phyloP scores from a whole-genome alignment of 768 basidiomycete species.

The Boletellus emodensis region DNA sequence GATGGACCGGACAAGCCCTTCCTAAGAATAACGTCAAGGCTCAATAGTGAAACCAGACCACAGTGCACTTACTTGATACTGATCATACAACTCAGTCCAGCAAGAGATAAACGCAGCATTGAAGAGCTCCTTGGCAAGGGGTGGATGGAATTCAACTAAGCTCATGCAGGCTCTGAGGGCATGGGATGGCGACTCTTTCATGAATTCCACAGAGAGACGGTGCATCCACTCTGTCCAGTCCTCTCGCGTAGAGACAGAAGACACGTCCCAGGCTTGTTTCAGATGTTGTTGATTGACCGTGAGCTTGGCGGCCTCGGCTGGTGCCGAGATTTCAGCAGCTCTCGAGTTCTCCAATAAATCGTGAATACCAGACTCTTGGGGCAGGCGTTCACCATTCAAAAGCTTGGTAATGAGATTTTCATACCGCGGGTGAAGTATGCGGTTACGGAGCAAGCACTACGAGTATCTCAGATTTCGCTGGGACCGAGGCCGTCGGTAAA shows the following conservation, averaged over 20 bases:
- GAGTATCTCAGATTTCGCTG: background rate
- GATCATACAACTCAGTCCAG: slow-evolving; percentile 93
- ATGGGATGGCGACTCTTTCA: slow-evolving; percentile 97
- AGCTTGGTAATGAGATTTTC: slow-evolving; percentile 86
- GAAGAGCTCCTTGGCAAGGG: slow-evolving; percentile 91
- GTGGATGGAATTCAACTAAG: slow-evolving; percentile 85
- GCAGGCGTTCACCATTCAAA: slow-evolving; percentile 86
- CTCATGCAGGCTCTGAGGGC: slow-evolving; percentile 96
- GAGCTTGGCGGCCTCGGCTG: slow-evolving; percentile 83
- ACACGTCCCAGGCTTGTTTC: slow-evolving; percentile 94
- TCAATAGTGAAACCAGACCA: background rate
- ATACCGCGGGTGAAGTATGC: slow-evolving; percentile 77
- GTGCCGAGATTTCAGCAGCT: slow-evolving; percentile 71
- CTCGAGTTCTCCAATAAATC: slow-evolving; percentile 67
- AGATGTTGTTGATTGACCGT: slow-evolving; percentile 95
- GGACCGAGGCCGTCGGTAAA: background rate
- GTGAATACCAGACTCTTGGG: slow-evolving; percentile 74
- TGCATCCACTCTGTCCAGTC: slow-evolving; percentile 98
- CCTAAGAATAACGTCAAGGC: slow-evolving; percentile 45
- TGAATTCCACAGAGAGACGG: slow-evolving; percentile 87
- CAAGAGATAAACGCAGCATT: slow-evolving; percentile 98
- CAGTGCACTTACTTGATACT: slow-evolving; percentile 71
- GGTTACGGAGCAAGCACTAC: slow-evolving; percentile 72
- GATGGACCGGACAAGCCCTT: slow-evolving; percentile 89
- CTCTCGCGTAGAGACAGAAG: slow-evolving; percentile 66